Percentiles rank a stretch among this genome's conserved stretches.
Evolutionary conservation across 805 yeast species (phyloP).

Genomic region (Wickerhamiella occidentalis): DNA sequence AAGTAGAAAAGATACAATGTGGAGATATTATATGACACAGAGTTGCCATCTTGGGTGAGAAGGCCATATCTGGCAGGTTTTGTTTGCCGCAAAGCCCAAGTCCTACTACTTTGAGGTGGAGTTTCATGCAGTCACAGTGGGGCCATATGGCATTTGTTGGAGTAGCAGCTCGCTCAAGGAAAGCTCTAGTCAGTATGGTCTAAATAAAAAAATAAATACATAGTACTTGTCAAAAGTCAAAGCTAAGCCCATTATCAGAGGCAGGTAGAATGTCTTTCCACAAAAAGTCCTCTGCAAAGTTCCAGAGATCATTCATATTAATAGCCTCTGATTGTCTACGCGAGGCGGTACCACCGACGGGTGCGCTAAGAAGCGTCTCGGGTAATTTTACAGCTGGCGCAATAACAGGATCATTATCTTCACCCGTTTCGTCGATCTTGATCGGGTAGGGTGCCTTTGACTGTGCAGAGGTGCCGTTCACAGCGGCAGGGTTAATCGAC

Average conservation of each 20-base stretch:
- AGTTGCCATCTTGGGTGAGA: neutral
- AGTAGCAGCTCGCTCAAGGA: no score
- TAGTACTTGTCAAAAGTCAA: conserved; percentile 3
- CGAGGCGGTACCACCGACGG: neutral
- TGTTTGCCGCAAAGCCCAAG: no score
- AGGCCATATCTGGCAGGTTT: no score
- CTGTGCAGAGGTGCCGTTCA: neutral
- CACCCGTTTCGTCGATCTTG: neutral
- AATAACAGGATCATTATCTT: neutral
- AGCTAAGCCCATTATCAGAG: conserved; percentile 6
- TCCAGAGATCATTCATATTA: conserved; percentile 8
- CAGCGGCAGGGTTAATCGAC: neutral
- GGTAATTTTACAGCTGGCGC: conserved; percentile 3
- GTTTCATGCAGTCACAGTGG: no score
- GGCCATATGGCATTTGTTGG: no score
- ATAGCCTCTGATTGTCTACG: conserved; percentile 8
- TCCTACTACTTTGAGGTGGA: no score
- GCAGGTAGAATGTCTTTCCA: conserved; percentile 7
- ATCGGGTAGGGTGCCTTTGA: neutral
- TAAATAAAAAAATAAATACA: neutral
- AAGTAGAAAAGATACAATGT: no score
- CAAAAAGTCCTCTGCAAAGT: conserved; percentile 9
- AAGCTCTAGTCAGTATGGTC: no score
- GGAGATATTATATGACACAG: no score
- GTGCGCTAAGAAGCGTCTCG: neutral